Evolutionary conservation across 2,329 filamentous ascomycete genomes (phyloP), one percentile per base, ranked within the genome.

Genomic region (Incumbomyces lentus): DNA sequence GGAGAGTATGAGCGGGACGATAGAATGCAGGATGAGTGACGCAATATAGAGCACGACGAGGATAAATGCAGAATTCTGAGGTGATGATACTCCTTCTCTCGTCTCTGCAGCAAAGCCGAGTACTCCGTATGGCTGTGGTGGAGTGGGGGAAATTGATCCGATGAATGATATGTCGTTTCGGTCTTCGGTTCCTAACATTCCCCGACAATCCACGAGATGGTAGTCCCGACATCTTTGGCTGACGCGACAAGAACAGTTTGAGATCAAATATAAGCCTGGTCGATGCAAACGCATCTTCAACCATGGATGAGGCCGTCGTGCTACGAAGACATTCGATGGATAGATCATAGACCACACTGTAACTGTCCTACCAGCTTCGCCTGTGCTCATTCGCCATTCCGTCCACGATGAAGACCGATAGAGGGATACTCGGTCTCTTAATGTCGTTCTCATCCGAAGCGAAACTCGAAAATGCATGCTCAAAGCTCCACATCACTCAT

Each of bases 1-100:
- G 42, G 32, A 45, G 22, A 45, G 32, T 37, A 45, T 36, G n/a
- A 33, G 18, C 36, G 33, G 31, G 8, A n/a, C 11, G 8, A 33
- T 8, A 8, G 22, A 26, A 12, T 26, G 18, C 19, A 40, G 6
- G 2, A 40, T 29, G 18, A 16, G 17, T 35, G 22, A 38, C 6
- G 33, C 12, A 35, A n/a, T 35, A 35, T 8, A 26, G 22, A 26
- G 22, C 4, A 26, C 8, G 22, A 26, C 4, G 8, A 8, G 5
- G 22, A 26, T 26, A 26, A 26, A 4, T 8, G 5, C 22, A 8
- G 22, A 26, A 5, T 4, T 26, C 8, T 4, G 22, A 26, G 22
- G 4, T 4, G 8, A 8, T 26, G 22, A 26, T 26, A 26, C 8
- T n/a, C n/a, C n/a, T n/a, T n/a, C n/a, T n/a, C n/a, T n/a, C n/a